phyloP scores from a whole-genome alignment of 2,329 filamentous ascomycete genomes.

The Elsinoe batatas region DNA sequence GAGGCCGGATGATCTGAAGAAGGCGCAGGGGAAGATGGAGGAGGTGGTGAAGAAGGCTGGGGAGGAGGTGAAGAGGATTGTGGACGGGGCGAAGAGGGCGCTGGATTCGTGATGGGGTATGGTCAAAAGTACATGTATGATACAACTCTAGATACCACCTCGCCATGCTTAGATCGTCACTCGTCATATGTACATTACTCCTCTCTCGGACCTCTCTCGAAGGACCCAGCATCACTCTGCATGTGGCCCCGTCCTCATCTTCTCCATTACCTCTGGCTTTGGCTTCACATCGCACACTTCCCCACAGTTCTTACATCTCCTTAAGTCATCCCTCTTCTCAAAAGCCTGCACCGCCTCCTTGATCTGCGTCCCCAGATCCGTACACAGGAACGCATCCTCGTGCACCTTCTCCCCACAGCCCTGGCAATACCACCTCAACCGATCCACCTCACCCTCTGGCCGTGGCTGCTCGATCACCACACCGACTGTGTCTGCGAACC shows the following conservation, averaged over 20 bases:
- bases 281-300: conserved; percentile 63
- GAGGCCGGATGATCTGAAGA: conserved; percentile 40
- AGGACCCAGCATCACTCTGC: neutral
- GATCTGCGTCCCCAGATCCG: conserved; percentile 85
- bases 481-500: conserved; percentile 89
- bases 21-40: conserved; percentile 40
- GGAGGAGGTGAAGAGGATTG: conserved; percentile 40
- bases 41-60: conserved; percentile 41
- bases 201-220: neutral
- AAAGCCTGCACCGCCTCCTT: conserved; percentile 83
- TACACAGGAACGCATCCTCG: conserved; percentile 80
- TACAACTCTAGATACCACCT: conserved; percentile 1
- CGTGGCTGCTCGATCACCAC: conserved; percentile 82
- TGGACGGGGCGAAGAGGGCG: conserved; percentile 39
- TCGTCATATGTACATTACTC: neutral
- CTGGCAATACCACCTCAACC: conserved; percentile 83
- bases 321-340: conserved; percentile 55
- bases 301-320: conserved; percentile 71
- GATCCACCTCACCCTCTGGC: conserved; percentile 59
- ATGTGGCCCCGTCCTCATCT: conserved; percentile 21
- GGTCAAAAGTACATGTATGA: neutral
- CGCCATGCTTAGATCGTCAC: conserved; percentile 1
- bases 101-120: conserved; percentile 23
- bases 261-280: conserved; percentile 29
- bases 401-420: conserved; percentile 63